Base-by-base conservation (phyloP, 352 stramenopile species). In the Aphanomyces euteiches region DNA sequence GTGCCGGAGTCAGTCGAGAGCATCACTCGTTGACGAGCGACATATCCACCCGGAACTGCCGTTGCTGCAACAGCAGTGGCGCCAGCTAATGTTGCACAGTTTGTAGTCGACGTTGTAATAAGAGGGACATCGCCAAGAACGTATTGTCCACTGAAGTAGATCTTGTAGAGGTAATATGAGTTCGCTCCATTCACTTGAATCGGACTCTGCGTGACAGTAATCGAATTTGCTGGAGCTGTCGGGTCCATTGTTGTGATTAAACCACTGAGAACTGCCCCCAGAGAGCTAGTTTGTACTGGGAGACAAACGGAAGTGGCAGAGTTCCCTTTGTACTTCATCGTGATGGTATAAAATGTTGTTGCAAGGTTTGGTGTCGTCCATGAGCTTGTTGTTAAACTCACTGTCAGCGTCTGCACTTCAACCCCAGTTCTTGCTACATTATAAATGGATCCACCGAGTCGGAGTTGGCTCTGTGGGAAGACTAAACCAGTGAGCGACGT, bases 71-170 rank as follows among this genome's bases (percentile, higher is more conserved):
- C 53, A 1, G 78, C 74, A 19, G 64, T 78, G 21, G 74, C 74
- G 7, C 48, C 65, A 48, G 75, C 53, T 19, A 87, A 65, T 2
- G 69, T 28, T 28, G 72, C 67, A 21, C 82, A 91, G 0, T 3
- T 47, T 67, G 2, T 54, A 74, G 12, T 45, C 64, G 43, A 17
- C n/a, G 72, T 64, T 34, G 63, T 40, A 3, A 94, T 72, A 0
- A 56, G 68, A 0, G 84, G 75, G 5, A 98, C 82, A 74, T 98
- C 84, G 2, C 95, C 93, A 17, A 88, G 47, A 7, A 98, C 80
- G 3, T 73, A 73, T 5, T 79, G 72, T 19, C 96, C 96, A 19
- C 87, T 59, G 60, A 98, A 99, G 74, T 98, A 98, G 28, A 99
- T 77, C 13, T 83, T 90, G 72, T 96, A 98, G 0, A 95, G 77